phyloP scores from a whole-genome alignment of 768 basidiomycete species.

The Boletus fagicola region DNA sequence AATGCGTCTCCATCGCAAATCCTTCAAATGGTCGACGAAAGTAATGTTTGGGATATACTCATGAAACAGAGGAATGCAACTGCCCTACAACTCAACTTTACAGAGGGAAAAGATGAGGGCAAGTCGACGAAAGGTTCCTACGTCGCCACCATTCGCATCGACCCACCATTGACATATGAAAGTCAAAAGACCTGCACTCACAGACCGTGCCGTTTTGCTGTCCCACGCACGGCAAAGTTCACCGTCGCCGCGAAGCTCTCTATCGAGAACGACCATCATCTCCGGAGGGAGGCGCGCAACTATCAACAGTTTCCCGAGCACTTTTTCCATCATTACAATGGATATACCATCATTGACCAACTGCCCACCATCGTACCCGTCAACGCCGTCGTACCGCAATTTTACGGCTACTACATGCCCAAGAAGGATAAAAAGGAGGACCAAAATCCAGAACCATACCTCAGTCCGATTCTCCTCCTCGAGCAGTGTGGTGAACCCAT shows the following conservation, averaged over 20 bases:
- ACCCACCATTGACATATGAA: constrained; percentile 16
- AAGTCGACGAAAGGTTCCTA: neutral
- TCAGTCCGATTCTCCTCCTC: constrained; percentile 45
- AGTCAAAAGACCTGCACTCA: constrained; percentile 13
- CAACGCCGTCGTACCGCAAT: constrained; percentile 57
- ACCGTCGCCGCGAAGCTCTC: constrained; percentile 48
- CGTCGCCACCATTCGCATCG: constrained; percentile 9
- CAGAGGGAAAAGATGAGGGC: neutral
- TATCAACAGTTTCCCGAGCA: constrained; percentile 30
- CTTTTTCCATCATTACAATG: constrained; percentile 28
- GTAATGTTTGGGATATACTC: neutral
- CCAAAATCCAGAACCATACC: neutral
- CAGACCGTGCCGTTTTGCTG: neutral
- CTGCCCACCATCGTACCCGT: constrained; percentile 45
- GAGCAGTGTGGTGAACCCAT: constrained; percentile 47
- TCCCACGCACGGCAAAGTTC: constrained; percentile 36
- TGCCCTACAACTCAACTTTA: neutral
- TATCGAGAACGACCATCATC: constrained; percentile 35
- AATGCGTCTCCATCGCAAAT: neutral
- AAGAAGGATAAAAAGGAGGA: neutral
- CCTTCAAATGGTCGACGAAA: neutral
- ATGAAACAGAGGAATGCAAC: neutral
- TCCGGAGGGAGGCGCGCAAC: constrained; percentile 30
- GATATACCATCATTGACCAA: constrained; percentile 24
- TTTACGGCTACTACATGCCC: constrained; percentile 57